Base-by-base conservation (phyloP, 2,329 filamentous ascomycete species). In the Pseudohalonectria lignicola region DNA sequence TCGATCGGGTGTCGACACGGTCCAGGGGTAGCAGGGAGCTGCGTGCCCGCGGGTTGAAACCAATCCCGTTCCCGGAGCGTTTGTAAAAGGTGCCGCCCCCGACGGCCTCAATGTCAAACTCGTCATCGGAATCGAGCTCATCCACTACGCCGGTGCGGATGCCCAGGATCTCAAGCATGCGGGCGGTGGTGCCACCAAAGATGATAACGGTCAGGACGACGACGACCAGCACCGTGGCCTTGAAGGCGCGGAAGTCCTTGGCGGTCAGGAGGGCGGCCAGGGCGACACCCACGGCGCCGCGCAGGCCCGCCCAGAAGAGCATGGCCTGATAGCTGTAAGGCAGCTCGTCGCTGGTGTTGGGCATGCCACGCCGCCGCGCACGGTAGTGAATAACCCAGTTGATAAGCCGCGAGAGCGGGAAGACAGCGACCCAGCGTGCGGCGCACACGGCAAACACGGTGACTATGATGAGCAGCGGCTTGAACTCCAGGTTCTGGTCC, bases 121-220 rank as follows among this genome's bases (percentile, higher is more conserved):
- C 92, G 54, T 98, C 92, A 54, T 98, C 92, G 32, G 86, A 94
- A 55, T 98, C 92, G 32, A 94, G 84, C 56, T 98, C 92, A 51
- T 98, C 92, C 1, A 95, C 85, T 1, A 98, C 90, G 1, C 92
- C 92, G 0, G 90, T 98, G 40, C 86, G 78, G 44, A 98, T 98
- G n/a, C 87, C 84, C 13, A 96, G 66, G 39, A 98, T 98, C 57
- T 98, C 92, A 15, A 98, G 69, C 92, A 98, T 98, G 40, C 90
- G 82, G 11, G 90, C 88, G 1, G 92, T 98, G 6, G 92, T 98
- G 37, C 92, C 92, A 39, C 92, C 92, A 51, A 98, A 98, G 45
- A 98, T 96, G 60, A 98, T 98, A 50, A 98, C 92, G 0, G 92
- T 96, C 43, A 98, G 67, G 50, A 98, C 90, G 5, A 98, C 92